Conservation (phyloP, 805 yeast genomes). For the Hanseniaspora pseudoguilliermondii region DNA sequence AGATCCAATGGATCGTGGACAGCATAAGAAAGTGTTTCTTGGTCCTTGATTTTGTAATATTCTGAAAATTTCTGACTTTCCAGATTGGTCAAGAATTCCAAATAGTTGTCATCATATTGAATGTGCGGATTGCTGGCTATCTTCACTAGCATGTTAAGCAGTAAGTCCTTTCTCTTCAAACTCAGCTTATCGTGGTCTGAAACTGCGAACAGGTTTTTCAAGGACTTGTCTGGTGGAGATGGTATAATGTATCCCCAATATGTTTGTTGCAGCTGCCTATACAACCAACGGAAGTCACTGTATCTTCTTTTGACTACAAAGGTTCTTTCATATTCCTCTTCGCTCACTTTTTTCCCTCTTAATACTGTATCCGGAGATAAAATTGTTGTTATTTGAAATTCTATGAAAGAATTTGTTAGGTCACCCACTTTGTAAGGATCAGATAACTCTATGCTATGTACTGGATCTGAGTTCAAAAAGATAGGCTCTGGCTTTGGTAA, state of each 20-base stretch:
- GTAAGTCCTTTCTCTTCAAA: conserved; percentile 3
- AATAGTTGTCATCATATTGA: conserved; percentile 61
- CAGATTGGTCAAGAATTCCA: conserved; percentile 49
- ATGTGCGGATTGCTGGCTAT: conserved; percentile 46
- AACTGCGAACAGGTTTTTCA: conserved; percentile 80
- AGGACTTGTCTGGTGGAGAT: conserved; percentile 92
- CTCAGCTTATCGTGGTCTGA: conserved; percentile 49
- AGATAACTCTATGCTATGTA: conserved; percentile 58
- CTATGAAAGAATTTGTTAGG: conserved; percentile 75
- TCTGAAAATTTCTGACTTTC: conserved; percentile 49
- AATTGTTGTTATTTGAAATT: conserved; percentile 60
- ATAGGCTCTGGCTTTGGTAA: background rate
- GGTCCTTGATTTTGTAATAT: conserved; percentile 61
- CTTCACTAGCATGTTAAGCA: conserved; percentile 54
- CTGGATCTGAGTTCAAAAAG: background rate
- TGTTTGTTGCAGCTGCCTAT: conserved; percentile 69
- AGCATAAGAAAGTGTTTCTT: conserved; percentile 42
- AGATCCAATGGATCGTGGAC: conserved; percentile 32
- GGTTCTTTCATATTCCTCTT: conserved; percentile 13
- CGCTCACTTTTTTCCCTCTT: conserved; percentile 13
- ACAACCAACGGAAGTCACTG: conserved; percentile 87
- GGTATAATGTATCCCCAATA: conserved; percentile 89
- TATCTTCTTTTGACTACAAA: conserved; percentile 65
- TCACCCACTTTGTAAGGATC: conserved; percentile 92
- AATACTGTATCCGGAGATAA: conserved; percentile 32